Conservation (phyloP, 192 early-diverging fungal genomes). For the Coemansia sp. region DNA sequence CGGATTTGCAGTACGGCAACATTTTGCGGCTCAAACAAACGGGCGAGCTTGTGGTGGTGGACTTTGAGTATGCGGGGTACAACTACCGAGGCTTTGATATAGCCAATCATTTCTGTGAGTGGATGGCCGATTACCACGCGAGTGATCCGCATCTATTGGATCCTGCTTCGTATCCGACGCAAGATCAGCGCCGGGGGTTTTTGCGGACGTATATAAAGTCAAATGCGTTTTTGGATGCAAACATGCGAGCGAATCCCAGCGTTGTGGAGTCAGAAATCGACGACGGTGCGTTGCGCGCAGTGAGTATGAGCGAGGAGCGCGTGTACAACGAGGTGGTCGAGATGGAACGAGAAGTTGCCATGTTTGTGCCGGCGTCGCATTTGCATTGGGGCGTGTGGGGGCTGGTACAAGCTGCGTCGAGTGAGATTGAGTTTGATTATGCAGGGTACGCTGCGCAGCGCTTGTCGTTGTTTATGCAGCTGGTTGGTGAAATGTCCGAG, state of each 20-base stretch:
- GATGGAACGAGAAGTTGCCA: constrained; percentile 31
- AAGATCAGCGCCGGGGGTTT: constrained; percentile 59
- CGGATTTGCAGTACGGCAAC: constrained; percentile 88
- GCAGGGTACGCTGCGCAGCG: constrained; percentile 64
- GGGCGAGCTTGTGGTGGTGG: constrained; percentile 70
- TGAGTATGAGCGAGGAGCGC: constrained; percentile 18
- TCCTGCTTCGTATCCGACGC: constrained; percentile 57
- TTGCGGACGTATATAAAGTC: constrained; percentile 67
- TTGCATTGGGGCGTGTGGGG: constrained; percentile 82
- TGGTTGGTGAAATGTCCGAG: constrained; percentile 9
- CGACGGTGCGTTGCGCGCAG: constrained; percentile 14
- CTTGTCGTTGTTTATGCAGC: constrained; percentile 50
- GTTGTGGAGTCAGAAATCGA: constrained; percentile 28
- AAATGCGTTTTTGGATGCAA: constrained; percentile 46
- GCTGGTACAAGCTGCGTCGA: constrained; percentile 69
- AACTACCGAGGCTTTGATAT: constrained; percentile 79
- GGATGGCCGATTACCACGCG: constrained; percentile 77
- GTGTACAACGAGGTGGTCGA: constrained; percentile 23
- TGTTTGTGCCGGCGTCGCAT: constrained; percentile 56
- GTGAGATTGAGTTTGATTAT: constrained; percentile 80
- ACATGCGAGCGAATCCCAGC: constrained; percentile 28
- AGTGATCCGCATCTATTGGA: constrained; percentile 54
- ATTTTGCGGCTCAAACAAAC: constrained; percentile 66
- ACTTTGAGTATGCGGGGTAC: constrained; percentile 82
- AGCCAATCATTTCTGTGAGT: constrained; percentile 84